Conservation (phyloP, 768 basidiomycete genomes). For the Epithele typhae region DNA sequence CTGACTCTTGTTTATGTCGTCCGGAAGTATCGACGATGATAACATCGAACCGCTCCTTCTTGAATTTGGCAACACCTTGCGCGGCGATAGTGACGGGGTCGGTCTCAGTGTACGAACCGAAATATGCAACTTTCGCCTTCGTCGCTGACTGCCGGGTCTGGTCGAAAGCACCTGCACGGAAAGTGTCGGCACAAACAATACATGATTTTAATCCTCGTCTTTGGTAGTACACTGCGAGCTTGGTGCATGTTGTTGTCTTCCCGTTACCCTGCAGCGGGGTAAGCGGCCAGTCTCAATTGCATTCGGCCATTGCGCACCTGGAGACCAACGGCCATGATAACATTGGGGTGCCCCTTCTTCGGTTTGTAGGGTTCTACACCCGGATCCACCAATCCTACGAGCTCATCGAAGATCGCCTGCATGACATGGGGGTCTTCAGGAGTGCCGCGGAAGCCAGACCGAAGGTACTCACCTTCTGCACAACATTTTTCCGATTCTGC, state of each 20-base stretch:
- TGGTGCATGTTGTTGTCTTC: conserved; percentile 99
- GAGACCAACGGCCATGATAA: conserved; percentile 96
- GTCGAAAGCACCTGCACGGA: conserved; percentile 98
- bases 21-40: conserved; percentile 99
- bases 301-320: conserved; percentile 53
- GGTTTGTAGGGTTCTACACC: conserved; percentile 96
- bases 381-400: conserved; percentile 92
- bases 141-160: conserved; percentile 98
- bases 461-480: conserved; percentile 71
- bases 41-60: conserved; percentile 96
- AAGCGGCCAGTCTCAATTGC: not conserved
- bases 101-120: conserved; percentile 97
- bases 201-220: conserved; percentile 95
- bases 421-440: too few relatives aligned
- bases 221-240: conserved; percentile 96
- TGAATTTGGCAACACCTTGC: conserved; percentile 94
- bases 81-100: conserved; percentile 95
- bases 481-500: conserved; percentile 75
- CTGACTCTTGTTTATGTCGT: conserved; percentile 93
- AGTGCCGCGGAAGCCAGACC: too few relatives aligned
- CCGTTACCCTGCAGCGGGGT: conserved; percentile 72
- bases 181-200: conserved; percentile 98
- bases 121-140: conserved; percentile 98
- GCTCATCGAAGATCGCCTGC: conserved; percentile 94
- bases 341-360: conserved; percentile 88